phyloP scores from a whole-genome alignment of 495 filamentous ascomycete species.

The Aspergillus sparsus region DNA sequence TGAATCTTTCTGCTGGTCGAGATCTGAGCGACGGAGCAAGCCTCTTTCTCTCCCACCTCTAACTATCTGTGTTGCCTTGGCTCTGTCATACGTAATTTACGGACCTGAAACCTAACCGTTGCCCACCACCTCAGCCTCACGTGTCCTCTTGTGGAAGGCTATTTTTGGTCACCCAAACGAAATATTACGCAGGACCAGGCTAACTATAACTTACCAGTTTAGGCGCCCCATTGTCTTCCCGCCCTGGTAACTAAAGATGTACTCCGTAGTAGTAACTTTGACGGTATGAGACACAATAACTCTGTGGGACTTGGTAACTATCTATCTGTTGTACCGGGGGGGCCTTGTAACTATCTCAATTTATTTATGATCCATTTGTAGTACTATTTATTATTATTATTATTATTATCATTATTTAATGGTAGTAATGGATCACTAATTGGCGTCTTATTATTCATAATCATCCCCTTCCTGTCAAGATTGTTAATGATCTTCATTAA shows the following conservation, averaged over 20 bases:
- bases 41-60: background rate
- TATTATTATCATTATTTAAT: conserved; percentile 1
- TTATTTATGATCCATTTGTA: too few species aligned
- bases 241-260: background rate
- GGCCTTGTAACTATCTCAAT: too few species aligned
- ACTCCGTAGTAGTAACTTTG: background rate
- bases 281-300: background rate
- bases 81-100: conserved; percentile 29
- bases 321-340: too few species aligned
- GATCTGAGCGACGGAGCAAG: conserved; percentile 16
- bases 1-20: conserved; percentile 15
- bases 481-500: too few species aligned
- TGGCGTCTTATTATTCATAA: too few species aligned
- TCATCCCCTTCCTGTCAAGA: too few species aligned
- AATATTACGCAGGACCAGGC: conserved; percentile 13
- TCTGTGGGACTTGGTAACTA: too few species aligned
- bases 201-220: background rate
- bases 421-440: too few species aligned
- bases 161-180: conserved; percentile 28
- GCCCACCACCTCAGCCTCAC: conserved; percentile 25
- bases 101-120: conserved; percentile 21
- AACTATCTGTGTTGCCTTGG: conserved; percentile 2
- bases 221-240: background rate
- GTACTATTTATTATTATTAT: background rate
- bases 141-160: conserved; percentile 23